Conservation (phyloP, 140 eudicot species). For the Ambrosia hybrid region DNA sequence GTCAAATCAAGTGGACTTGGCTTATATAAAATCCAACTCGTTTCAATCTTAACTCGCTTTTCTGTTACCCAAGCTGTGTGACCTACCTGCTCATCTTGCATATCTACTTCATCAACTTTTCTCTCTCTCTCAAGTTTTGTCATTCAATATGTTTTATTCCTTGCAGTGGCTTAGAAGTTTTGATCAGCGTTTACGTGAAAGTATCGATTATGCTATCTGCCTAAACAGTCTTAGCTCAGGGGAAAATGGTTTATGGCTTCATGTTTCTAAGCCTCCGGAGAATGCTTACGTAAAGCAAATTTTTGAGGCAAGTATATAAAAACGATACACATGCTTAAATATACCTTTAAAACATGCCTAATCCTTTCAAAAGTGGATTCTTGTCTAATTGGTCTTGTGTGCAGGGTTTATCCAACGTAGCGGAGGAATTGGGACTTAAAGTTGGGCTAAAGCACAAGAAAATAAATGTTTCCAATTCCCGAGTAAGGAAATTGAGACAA, state of each 20-base stretch:
- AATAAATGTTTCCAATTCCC: constrained; percentile 81
- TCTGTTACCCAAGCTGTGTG: neutral
- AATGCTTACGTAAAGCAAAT: constrained; percentile 89
- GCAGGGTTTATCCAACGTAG: constrained; percentile 86
- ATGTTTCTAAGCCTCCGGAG: constrained; percentile 98
- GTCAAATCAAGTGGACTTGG: neutral
- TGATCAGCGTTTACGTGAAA: constrained; percentile 89
- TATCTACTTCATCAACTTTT: neutral
- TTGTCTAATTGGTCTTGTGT: constrained; percentile 23
- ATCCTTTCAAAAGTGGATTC: neutral
- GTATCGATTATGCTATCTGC: constrained; percentile 95
- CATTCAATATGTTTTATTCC: neutral
- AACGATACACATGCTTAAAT: neutral
- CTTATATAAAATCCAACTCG: neutral
- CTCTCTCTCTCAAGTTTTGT: neutral
- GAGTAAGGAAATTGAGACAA: constrained; percentile 55
- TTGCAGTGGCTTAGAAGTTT: constrained; percentile 93
- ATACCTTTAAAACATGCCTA: neutral
- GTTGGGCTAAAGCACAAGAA: constrained; percentile 98
- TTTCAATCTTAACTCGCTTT: neutral
- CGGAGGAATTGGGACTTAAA: constrained; percentile 72
- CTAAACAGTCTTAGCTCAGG: constrained; percentile 79
- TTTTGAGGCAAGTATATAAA: constrained; percentile 54
- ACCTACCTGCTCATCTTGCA: neutral
- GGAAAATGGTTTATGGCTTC: constrained; percentile 68